Percentiles rank a stretch among this genome's conserved stretches.
Conservation (phyloP, 352 stramenopile species). For the Pythium aquatile region DNA sequence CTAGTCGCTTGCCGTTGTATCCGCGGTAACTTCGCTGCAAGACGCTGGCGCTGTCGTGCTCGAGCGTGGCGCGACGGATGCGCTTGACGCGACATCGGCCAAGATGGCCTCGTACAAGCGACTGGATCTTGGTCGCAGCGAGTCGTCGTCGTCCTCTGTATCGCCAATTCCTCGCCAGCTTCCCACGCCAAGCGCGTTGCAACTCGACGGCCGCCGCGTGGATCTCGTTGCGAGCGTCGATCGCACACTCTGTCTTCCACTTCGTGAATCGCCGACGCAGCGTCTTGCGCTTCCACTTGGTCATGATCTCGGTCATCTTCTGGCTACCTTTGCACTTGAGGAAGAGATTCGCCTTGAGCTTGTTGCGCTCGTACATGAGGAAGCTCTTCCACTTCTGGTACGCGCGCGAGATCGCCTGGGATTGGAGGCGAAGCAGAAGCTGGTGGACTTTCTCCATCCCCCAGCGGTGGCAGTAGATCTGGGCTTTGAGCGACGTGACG, state of each 20-base stretch:
- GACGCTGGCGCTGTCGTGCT: slow-evolving; percentile 45
- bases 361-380: slow-evolving; percentile 71
- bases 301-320: slow-evolving; percentile 69
- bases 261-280: slow-evolving; percentile 40
- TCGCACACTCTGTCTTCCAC: slow-evolving; percentile 51
- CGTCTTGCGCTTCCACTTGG: slow-evolving; percentile 53
- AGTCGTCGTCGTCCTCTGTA: slow-evolving; percentile 25
- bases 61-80: slow-evolving; percentile 36
- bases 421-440: slow-evolving; percentile 68
- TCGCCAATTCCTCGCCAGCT: slow-evolving; percentile 35
- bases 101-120: slow-evolving; percentile 49
- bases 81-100: slow-evolving; percentile 25
- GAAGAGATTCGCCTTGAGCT: slow-evolving; percentile 73
- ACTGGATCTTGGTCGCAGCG: slow-evolving; percentile 47
- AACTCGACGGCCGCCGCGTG: slow-evolving; percentile 69
- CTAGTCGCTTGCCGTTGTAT: slow-evolving; percentile 70
- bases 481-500: slow-evolving; percentile 73
- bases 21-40: slow-evolving; percentile 80
- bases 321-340: slow-evolving; percentile 82
- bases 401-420: slow-evolving; percentile 59
- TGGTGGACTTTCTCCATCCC: slow-evolving; percentile 81
- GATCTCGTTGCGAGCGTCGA: slow-evolving; percentile 57
- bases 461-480: slow-evolving; percentile 86
- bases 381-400: slow-evolving; percentile 74
- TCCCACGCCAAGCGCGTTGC: slow-evolving; percentile 57